Evolutionary conservation across 1,284 basidiomycete species (phyloP), one percentile per base, ranked within the genome.

Genomic region (Heterobasidion irregulare): DNA sequence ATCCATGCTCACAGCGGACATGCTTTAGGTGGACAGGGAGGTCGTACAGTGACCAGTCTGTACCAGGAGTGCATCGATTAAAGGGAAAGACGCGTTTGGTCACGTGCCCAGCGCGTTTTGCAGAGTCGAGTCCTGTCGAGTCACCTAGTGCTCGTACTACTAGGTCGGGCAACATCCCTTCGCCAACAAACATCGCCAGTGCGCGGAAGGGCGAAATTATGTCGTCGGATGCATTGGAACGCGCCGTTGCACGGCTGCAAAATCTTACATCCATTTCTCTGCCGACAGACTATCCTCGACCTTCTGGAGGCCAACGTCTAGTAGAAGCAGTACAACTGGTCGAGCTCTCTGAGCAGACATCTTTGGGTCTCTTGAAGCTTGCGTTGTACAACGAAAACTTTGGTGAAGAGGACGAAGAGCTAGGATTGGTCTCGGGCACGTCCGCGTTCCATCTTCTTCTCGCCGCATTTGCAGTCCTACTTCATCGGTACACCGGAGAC

Each of bases 401-500:
- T 15, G 72, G 75, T 43, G 82, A 82, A 18, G 82, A 69, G 10
- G 68, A 82, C 8, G 80, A 83, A 6, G 70, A 68, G 0, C 72
- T 75, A 9, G 80, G 83, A 12, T 70, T 68, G 0, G 69, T 72
- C 12, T 47, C 62, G 3, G 62, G 68, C 7, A 91, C 93, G 6
- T 92, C 94, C 3, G 87, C 91, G 2, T 97, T 94, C 70, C 94
- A 98, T 67, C 78, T 99, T 13, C 82, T 99, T 48, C 79, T 99
- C 48, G 84, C 96, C 16, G 89, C 95, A 0, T 98, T 99, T 70
- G 81, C 85, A 19, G 89, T 97, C 41, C 77, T 99, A 38, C 76
- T 99, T 12, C 94, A 98, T 75, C 81, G 97, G 46, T 98, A 95
- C 74, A 98, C 97, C 0, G 94, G 92, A 53, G 97, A 99, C 70